Conservation (phyloP, 1,139 yeast genomes). For the Arxiozyma heterogenica region DNA sequence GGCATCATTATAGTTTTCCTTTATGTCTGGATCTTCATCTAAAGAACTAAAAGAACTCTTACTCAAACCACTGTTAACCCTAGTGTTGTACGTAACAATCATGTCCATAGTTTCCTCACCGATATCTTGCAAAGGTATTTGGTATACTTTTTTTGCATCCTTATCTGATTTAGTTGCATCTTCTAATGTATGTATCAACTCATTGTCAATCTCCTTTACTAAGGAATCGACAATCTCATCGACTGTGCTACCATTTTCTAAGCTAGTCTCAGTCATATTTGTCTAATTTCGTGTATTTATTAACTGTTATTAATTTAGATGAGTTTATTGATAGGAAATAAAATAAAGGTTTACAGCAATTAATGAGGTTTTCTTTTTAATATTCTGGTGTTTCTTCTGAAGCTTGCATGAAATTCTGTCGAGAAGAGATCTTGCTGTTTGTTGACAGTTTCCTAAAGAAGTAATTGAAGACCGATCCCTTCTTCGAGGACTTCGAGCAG, state of each 20-base stretch:
- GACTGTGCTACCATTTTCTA: conserved; percentile 1
- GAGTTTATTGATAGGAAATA: neutral
- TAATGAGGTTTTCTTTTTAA: neutral
- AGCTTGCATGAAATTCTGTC: too few relatives aligned
- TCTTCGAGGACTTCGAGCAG: neutral
- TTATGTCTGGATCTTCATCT: neutral
- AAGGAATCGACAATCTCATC: conserved; percentile 18
- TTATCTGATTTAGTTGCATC: neutral
- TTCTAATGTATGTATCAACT: conserved; percentile 11
- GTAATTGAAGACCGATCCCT: neutral
- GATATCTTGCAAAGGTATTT: conserved; percentile 21
- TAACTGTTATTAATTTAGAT: too few relatives aligned
- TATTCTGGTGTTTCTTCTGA: neutral
- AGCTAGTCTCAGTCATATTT: neutral
- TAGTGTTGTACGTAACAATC: conserved; percentile 22
- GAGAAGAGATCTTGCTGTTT: neutral
- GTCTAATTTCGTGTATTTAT: too few relatives aligned
- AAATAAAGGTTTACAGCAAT: neutral
- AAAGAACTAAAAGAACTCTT: neutral
- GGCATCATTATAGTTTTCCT: neutral
- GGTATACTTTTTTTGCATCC: conserved; percentile 5
- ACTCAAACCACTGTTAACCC: conserved; percentile 5
- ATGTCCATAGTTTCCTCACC: conserved; percentile 29
- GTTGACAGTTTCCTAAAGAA: neutral
- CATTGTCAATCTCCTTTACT: conserved; percentile 24